Percentiles rank a stretch among this genome's conserved stretches.
phyloP scores from a whole-genome alignment of 2,329 filamentous ascomycete genomes.

The Aspergillus transmontanensis region DNA sequence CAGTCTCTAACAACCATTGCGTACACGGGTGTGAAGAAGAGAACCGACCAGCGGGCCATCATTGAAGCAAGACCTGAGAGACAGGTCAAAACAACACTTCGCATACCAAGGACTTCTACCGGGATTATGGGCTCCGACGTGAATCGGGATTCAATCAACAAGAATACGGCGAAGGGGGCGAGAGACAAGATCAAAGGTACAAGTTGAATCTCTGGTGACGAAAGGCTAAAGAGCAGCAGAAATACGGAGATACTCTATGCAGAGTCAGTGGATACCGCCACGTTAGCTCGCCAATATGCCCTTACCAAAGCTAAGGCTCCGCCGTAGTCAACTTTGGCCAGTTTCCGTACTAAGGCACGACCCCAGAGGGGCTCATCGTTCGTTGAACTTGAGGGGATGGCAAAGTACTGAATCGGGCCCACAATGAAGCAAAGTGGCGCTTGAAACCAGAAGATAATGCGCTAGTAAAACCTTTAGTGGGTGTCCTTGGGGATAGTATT shows the following conservation, averaged over 20 bases:
- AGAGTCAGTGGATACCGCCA: slow-evolving; percentile 6
- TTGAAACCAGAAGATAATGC: slow-evolving; percentile 73
- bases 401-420: slow-evolving; percentile 64
- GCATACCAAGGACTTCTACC: slow-evolving; percentile 67
- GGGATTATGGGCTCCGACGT: slow-evolving; percentile 75
- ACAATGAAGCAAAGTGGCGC: slow-evolving; percentile 64
- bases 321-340: slow-evolving; percentile 72
- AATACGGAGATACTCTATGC: slow-evolving; percentile 64
- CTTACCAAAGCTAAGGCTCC: slow-evolving; percentile 69
- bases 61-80: slow-evolving; percentile 75
- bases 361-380: slow-evolving; percentile 41
- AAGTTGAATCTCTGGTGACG: slow-evolving; percentile 62
- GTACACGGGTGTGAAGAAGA: slow-evolving; percentile 81
- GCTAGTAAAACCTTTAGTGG: slow-evolving; percentile 44
- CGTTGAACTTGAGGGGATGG: slow-evolving; percentile 58
- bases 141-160: slow-evolving; percentile 64
- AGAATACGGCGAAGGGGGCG: slow-evolving; percentile 58
- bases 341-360: slow-evolving; percentile 52
- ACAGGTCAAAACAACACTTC: slow-evolving; percentile 72
- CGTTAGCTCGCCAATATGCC: not conserved
- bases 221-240: slow-evolving; percentile 71
- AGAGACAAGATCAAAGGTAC: slow-evolving; percentile 64
- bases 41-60: slow-evolving; percentile 76
- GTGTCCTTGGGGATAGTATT: not conserved
- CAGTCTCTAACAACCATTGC: slow-evolving; percentile 74